A percentile compares a stretch with the other conserved stretches of the same genome.
phyloP scores from a whole-genome alignment of 2,329 filamentous ascomycete genomes.

The Fusarium nygamai region DNA sequence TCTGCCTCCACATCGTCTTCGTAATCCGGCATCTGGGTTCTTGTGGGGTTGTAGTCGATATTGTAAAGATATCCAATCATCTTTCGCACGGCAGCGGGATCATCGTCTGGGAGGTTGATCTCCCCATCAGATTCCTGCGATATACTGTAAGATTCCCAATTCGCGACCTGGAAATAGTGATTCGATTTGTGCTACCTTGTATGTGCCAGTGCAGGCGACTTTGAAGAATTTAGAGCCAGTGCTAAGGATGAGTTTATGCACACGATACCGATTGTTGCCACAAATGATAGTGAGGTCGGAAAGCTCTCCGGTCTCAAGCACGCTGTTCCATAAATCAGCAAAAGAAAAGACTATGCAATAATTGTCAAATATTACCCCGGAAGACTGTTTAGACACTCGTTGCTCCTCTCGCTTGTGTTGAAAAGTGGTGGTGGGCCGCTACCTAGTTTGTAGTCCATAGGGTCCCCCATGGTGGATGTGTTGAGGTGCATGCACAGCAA shows the following conservation, averaged over 20 bases:
- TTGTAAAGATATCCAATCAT: slow-evolving; percentile 16
- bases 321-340: neutral
- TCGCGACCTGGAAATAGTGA: too few relatives aligned
- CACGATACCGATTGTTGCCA: neutral
- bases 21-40: fast-evolving
- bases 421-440: neutral
- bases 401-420: neutral
- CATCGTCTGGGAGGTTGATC: slow-evolving; percentile 8
- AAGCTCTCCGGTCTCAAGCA: neutral
- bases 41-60: neutral
- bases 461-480: neutral
- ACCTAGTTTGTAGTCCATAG: neutral
- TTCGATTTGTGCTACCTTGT: neutral
- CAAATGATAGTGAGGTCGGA: slow-evolving; percentile 15
- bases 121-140: neutral
- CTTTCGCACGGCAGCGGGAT: neutral
- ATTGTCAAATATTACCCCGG: neutral
- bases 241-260: slow-evolving; percentile 8
- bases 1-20: neutral
- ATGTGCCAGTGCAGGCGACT: too few relatives aligned
- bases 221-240: slow-evolving; percentile 5
- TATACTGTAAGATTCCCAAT: neutral
- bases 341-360: fast-evolving
- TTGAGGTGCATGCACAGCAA: neutral
- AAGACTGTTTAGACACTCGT: neutral